These are phyloP conservation scores for Dimargaris xerosporica DNA, from an alignment of 192 early-diverging fungal genomes.

Conservation along the genomic window DNA sequence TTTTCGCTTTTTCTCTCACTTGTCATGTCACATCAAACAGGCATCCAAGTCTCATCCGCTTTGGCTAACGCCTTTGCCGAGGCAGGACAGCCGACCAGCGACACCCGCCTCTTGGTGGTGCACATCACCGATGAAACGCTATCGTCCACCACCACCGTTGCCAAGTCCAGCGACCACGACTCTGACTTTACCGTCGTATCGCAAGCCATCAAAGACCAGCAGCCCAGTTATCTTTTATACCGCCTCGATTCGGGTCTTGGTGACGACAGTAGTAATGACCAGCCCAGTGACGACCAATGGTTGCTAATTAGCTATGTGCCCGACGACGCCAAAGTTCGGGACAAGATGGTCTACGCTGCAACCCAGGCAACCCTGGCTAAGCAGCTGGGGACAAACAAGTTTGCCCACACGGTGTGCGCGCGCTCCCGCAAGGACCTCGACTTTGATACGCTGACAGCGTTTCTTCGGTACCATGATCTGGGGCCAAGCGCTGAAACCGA, in stretches of 20 bases:
- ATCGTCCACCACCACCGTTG: not conserved
- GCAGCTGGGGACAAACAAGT: slow-evolving; percentile 63
- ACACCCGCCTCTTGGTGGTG: not conserved
- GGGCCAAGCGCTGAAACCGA: slow-evolving; percentile 25
- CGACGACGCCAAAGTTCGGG: slow-evolving; percentile 61
- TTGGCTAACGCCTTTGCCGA: slow-evolving; percentile 7
- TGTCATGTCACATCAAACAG: slow-evolving; percentile 12
- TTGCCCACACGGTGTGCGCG: slow-evolving; percentile 72
- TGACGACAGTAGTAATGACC: too few relatives aligned
- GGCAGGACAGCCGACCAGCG: too few relatives aligned
- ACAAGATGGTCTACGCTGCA: slow-evolving; percentile 92
- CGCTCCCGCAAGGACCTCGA: slow-evolving; percentile 24
- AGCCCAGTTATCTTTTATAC: slow-evolving; percentile 1
- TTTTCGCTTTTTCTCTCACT: too few relatives aligned
- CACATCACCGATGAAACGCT: not conserved
- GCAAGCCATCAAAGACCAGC: too few relatives aligned
- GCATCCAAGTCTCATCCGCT: not conserved
- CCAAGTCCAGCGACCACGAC: not conserved
- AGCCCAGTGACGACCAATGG: slow-evolving; percentile 28
- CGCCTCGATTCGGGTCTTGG: not conserved
- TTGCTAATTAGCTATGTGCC: slow-evolving; percentile 66
- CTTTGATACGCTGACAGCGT: not conserved
- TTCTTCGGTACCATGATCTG: not conserved
- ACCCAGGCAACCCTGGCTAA: slow-evolving; percentile 63
- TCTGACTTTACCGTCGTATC: not conserved